Percentiles rank a stretch among this genome's conserved stretches.
These are phyloP conservation scores for Logfia minima DNA, from an alignment of 129 eudicot species.

Conservation along the genomic window DNA sequence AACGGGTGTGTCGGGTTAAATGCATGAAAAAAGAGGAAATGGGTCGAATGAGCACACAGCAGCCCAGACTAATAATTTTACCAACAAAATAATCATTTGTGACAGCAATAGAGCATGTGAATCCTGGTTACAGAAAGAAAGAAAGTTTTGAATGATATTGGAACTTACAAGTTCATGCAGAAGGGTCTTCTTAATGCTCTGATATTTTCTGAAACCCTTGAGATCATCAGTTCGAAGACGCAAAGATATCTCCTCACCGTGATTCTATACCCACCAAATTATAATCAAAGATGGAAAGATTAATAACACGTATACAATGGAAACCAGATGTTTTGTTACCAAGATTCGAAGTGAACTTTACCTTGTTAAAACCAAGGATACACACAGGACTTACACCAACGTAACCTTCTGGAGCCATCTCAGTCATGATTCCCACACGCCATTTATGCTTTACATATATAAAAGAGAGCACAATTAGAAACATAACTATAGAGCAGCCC, in stretches of 20 bases:
- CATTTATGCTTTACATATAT: conserved; percentile 68
- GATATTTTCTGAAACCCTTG: conserved; percentile 92
- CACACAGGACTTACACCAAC: conserved; percentile 93
- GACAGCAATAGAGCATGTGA: not conserved
- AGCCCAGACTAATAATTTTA: not conserved
- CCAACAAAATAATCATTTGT: not conserved
- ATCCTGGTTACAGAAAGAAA: not conserved
- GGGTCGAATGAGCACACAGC: not conserved
- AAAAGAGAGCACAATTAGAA: conserved; percentile 26
- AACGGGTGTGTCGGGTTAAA: not conserved
- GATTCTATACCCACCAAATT: conserved; percentile 55
- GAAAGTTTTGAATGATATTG: not conserved
- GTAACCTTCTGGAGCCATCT: conserved; percentile 97
- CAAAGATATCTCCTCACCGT: conserved; percentile 93
- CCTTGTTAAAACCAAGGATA: conserved; percentile 94
- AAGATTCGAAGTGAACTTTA: conserved; percentile 21
- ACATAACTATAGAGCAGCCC: not conserved
- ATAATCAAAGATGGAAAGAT: not conserved
- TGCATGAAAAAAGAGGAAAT: not conserved
- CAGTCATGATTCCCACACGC: conserved; percentile 97
- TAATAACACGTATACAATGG: not conserved
- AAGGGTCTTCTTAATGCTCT: conserved; percentile 82
- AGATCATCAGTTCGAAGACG: conserved; percentile 96
- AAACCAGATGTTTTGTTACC: not conserved
- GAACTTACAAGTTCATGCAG: conserved; percentile 83